These are phyloP conservation scores for Gracilaria gracilis DNA, from an alignment of 23 red algal species.

Conservation along the genomic window DNA sequence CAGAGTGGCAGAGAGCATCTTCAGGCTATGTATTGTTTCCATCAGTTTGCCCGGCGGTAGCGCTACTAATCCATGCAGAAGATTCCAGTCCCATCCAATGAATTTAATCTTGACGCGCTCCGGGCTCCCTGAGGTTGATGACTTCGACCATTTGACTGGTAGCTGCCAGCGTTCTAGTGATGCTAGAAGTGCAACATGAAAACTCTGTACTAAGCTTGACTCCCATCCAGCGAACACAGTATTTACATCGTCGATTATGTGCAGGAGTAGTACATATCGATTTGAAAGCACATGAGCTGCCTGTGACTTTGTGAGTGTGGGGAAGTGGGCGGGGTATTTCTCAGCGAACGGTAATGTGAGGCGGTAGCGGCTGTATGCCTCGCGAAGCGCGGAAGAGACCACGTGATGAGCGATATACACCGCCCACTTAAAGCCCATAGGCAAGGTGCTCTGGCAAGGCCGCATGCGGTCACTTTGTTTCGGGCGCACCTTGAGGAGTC, in stretches of 20 bases:
- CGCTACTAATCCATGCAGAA: neutral
- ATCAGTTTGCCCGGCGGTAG: neutral
- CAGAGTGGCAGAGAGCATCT: neutral
- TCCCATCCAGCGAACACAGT: slow-evolving; percentile 16
- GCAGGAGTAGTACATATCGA: neutral
- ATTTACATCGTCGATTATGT: slow-evolving; percentile 38
- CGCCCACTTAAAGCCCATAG: slow-evolving; percentile 48
- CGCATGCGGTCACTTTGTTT: neutral
- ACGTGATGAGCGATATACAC: slow-evolving; percentile 33
- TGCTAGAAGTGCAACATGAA: neutral
- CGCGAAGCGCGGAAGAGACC: neutral
- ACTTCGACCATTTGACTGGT: slow-evolving; percentile 26
- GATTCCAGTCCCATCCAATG: slow-evolving; percentile 38
- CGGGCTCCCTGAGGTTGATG: neutral
- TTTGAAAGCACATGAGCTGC: neutral
- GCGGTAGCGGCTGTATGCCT: neutral
- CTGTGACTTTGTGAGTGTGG: neutral
- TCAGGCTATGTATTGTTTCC: neutral
- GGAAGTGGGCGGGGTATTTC: neutral
- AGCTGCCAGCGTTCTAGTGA: neutral
- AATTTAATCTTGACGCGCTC: neutral
- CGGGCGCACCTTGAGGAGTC: neutral
- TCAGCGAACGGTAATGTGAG: too few species aligned
- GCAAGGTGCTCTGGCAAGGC: neutral
- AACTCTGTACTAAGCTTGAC: neutral